Evolutionary conservation across 306 rosid species (phyloP).

Genomic region (Cicer pinnatifidum): DNA sequence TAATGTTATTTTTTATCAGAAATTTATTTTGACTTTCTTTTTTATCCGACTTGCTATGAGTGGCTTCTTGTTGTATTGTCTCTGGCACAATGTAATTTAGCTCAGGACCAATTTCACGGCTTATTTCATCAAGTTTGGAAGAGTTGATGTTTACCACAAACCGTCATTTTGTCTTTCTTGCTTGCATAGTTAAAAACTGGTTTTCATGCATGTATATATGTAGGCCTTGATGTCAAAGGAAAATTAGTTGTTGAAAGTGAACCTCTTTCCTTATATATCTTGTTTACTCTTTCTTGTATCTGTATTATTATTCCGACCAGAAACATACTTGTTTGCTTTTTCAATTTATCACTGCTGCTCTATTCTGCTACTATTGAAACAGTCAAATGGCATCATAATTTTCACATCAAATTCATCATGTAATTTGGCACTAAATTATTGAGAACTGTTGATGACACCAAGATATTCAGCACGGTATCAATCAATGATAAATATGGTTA

Average conservation of each 20-base stretch:
- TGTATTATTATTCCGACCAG: background rate
- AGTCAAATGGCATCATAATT: background rate
- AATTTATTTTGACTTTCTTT: background rate
- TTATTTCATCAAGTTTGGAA: background rate
- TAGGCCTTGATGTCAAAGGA: slow-evolving; percentile 11
- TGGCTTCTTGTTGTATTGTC: background rate
- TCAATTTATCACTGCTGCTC: background rate
- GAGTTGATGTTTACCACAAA: background rate
- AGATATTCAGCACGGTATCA: background rate
- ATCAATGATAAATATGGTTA: background rate
- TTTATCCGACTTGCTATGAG: background rate
- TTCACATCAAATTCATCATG: background rate
- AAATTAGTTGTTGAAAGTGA: slow-evolving; percentile 4
- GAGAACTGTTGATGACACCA: slow-evolving; percentile 1
- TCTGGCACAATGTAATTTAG: background rate
- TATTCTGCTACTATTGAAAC: background rate
- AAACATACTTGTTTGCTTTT: background rate
- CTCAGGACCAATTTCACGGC: background rate
- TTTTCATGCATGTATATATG: background rate
- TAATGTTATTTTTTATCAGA: background rate
- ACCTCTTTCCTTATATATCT: slow-evolving; percentile 21
- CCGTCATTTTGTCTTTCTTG: slow-evolving; percentile 14
- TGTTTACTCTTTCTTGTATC: slow-evolving; percentile 1
- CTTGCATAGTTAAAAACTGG: background rate
- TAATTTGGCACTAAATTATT: background rate